Percentiles rank a stretch among this genome's conserved stretches.
Conservation (phyloP, 768 basidiomycete species). For the Mycena crocata region DNA sequence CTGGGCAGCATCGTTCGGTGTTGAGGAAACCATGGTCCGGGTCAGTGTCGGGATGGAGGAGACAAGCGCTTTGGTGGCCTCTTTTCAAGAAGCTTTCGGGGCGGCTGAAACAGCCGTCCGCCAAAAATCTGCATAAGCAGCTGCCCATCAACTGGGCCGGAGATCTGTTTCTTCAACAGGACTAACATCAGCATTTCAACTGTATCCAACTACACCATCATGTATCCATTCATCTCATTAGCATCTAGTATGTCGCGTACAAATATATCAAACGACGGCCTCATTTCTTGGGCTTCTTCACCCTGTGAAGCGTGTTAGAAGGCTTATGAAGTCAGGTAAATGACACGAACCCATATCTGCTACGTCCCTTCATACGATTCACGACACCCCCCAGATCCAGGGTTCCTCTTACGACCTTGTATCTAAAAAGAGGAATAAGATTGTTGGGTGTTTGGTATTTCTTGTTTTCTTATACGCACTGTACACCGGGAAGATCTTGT, state of each 20-base stretch:
- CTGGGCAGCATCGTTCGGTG: slow-evolving; percentile 91
- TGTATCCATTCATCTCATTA: slow-evolving; percentile 24
- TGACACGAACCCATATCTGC: slow-evolving; percentile 86
- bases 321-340: neutral
- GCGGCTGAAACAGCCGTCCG: slow-evolving; percentile 68
- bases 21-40: slow-evolving; percentile 85
- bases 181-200: slow-evolving; percentile 38
- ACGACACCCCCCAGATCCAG: slow-evolving; percentile 93
- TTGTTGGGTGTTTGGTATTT: neutral
- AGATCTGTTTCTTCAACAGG: slow-evolving; percentile 48
- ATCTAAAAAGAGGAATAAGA: slow-evolving; percentile 60
- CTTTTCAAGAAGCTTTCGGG: slow-evolving; percentile 72
- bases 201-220: slow-evolving; percentile 58
- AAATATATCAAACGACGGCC: neutral
- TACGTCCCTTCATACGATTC: slow-evolving; percentile 81
- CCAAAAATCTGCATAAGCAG: slow-evolving; percentile 7
- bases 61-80: slow-evolving; percentile 60
- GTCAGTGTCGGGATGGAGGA: slow-evolving; percentile 95
- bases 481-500: slow-evolving; percentile 97
- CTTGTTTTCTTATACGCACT: slow-evolving; percentile 60
- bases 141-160: slow-evolving; percentile 1
- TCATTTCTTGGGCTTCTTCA: slow-evolving; percentile 90
- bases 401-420: slow-evolving; percentile 94
- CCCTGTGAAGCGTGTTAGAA: slow-evolving; percentile 49
- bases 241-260: neutral